Evolutionary conservation across 345 rosid species (phyloP).

Genomic region (Dovyalis caffra): DNA sequence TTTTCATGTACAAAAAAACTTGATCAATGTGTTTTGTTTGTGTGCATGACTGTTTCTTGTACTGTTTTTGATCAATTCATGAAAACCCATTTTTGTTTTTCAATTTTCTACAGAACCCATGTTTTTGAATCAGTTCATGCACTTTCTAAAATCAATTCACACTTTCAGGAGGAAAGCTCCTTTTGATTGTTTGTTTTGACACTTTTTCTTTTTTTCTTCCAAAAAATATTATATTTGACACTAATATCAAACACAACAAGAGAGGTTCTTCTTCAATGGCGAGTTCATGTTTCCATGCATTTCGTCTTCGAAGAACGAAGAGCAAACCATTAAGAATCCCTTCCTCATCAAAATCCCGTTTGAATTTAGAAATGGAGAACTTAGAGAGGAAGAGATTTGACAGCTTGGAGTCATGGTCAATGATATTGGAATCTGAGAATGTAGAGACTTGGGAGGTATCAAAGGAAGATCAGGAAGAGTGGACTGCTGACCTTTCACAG

Average conservation of each 20-base stretch:
- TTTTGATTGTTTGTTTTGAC: conserved; percentile 45
- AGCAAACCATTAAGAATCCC: conserved; percentile 45
- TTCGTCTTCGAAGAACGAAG: conserved; percentile 58
- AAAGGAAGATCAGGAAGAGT: conserved; percentile 85
- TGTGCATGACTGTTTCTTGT: conserved; percentile 11
- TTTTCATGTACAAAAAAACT: background rate
- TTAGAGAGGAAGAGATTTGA: conserved; percentile 93
- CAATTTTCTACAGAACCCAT: conserved; percentile 50
- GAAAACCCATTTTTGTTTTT: conserved; percentile 41
- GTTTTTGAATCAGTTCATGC: conserved; percentile 97
- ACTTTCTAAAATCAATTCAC: conserved; percentile 88
- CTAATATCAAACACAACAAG: background rate
- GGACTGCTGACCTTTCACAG: conserved; percentile 99
- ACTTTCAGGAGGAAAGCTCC: conserved; percentile 76
- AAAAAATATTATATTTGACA: no score
- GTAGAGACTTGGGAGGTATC: conserved; percentile 92
- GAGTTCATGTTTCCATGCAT: conserved; percentile 67
- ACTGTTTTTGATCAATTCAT: conserved; percentile 37
- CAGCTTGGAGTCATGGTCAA: conserved; percentile 97
- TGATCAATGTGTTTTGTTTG: conserved; percentile 14
- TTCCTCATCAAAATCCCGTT: conserved; percentile 52
- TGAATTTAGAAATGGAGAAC: conserved; percentile 61
- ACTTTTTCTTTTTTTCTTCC: background rate
- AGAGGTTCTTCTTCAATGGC: conserved; percentile 42
- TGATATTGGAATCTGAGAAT: conserved; percentile 93